These are phyloP conservation scores for Colletotrichum sp. DNA, from an alignment of 2,329 filamentous ascomycete genomes.

Conservation along the genomic window DNA sequence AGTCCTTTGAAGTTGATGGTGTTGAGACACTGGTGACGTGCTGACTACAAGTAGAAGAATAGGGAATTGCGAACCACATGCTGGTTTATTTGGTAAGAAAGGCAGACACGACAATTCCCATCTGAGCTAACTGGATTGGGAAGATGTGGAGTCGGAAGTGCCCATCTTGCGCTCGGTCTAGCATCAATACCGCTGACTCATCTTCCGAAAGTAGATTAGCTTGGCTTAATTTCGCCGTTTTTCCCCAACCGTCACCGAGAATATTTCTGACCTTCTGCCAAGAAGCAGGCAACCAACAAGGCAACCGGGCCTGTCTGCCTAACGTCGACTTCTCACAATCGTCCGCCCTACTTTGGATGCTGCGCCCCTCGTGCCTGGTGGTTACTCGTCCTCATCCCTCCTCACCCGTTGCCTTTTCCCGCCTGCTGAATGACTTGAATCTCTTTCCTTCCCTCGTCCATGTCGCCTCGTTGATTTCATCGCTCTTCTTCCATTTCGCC, in stretches of 20 bases:
- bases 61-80: neutral
- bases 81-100: neutral
- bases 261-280: neutral
- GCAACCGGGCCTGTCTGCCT: neutral
- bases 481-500: conserved; percentile 6
- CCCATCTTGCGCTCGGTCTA: neutral
- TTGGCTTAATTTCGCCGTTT: neutral
- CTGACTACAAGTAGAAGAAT: neutral
- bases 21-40: neutral
- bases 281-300: neutral
- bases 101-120: neutral
- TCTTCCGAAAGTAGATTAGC: neutral
- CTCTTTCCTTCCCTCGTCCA: neutral
- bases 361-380: neutral
- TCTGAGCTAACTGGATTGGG: neutral
- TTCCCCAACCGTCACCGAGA: neutral
- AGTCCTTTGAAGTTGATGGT: neutral
- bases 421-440: neutral
- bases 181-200: neutral
- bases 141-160: neutral
- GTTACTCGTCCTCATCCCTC: neutral
- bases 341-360: neutral
- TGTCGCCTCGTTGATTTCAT: neutral
- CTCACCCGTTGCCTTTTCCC: neutral
- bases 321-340: neutral